A percentile compares a stretch with the other conserved stretches of the same genome.
Conservation (phyloP, 2,329 filamentous ascomycete species). For the Nemania abortiva region DNA sequence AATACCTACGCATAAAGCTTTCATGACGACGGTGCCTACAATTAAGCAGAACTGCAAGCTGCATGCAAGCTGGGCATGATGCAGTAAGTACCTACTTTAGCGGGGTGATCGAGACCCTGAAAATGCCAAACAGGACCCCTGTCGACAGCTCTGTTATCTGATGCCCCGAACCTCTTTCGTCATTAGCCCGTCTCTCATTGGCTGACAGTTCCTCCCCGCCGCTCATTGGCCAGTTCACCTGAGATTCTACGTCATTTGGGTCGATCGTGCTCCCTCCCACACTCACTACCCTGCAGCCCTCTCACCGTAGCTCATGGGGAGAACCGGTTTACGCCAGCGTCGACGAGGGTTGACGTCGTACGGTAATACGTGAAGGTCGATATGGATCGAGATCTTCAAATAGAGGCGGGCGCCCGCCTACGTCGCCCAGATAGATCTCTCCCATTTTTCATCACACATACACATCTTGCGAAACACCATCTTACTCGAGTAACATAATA, state of each 20-base stretch:
- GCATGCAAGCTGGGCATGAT: not conserved
- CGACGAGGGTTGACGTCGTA: slow-evolving; percentile 30
- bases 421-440: not conserved
- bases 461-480: not conserved
- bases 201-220: slow-evolving; percentile 15
- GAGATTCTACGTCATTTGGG: slow-evolving; percentile 46
- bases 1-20: too few species aligned
- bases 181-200: slow-evolving; percentile 43
- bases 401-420: slow-evolving; percentile 30
- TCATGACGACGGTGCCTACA: too few species aligned
- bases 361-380: slow-evolving; percentile 18
- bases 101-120: slow-evolving; percentile 24
- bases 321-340: slow-evolving; percentile 46
- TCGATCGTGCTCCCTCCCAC: slow-evolving; percentile 40
- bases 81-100: not conserved
- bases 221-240: slow-evolving; percentile 41
- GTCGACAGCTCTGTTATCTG: slow-evolving; percentile 1
- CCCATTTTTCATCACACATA: slow-evolving; percentile 8
- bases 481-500: not conserved
- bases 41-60: too few species aligned
- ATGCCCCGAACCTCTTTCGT: slow-evolving; percentile 37
- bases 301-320: slow-evolving; percentile 27
- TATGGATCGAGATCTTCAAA: slow-evolving; percentile 42
- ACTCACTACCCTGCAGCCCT: not conserved
- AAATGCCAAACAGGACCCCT: slow-evolving; percentile 16